These are phyloP conservation scores for Ephemerocybe angulata DNA, from an alignment of 768 basidiomycete genomes.

Conservation along the genomic window DNA sequence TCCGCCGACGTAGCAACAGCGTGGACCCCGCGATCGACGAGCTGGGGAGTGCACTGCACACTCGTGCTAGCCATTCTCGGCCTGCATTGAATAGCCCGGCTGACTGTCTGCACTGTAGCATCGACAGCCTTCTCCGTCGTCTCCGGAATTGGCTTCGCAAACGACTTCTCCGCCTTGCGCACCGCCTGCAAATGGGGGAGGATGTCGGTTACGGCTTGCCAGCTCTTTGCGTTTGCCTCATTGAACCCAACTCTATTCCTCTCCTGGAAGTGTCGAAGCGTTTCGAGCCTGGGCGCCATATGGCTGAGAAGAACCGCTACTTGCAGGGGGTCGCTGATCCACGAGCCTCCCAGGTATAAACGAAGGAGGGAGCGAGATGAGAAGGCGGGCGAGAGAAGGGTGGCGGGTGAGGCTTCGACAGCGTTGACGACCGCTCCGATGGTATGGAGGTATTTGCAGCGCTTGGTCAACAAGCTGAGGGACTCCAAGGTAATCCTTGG, in stretches of 20 bases:
- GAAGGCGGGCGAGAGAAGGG: constrained; percentile 41
- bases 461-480: constrained; percentile 52
- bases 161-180: constrained; percentile 57
- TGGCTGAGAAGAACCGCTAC: constrained; percentile 73
- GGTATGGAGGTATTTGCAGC: constrained; percentile 61
- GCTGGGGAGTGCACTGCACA: constrained; percentile 35
- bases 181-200: constrained; percentile 71
- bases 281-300: constrained; percentile 66
- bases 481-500: constrained; percentile 61
- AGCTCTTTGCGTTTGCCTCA: constrained; percentile 62
- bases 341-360: constrained; percentile 74
- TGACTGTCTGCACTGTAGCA: constrained; percentile 31
- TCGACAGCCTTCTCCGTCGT: constrained; percentile 48
- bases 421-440: constrained; percentile 66
- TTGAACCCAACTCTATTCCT: constrained; percentile 68
- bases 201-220: constrained; percentile 66
- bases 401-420: constrained; percentile 38
- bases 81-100: constrained; percentile 29
- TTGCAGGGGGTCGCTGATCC: constrained; percentile 65
- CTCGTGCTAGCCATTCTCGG: constrained; percentile 27
- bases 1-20: constrained; percentile 41
- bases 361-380: constrained; percentile 68
- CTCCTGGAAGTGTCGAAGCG: constrained; percentile 73
- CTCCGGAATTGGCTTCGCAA: constrained; percentile 27
- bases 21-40: constrained; percentile 32